Conservation (phyloP, 1,284 basidiomycete species). For the Agaricales sp. region DNA sequence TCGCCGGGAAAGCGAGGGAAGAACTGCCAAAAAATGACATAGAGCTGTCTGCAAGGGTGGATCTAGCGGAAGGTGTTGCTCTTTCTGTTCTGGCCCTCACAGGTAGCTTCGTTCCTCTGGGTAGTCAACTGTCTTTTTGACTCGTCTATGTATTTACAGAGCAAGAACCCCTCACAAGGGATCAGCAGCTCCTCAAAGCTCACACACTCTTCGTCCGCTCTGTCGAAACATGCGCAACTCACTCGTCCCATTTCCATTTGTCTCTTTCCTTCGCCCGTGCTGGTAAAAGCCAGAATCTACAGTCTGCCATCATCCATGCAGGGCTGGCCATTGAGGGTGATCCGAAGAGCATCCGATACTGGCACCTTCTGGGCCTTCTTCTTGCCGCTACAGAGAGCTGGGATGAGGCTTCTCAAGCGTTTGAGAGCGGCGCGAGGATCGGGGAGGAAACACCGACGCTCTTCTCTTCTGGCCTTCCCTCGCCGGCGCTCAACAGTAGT, state of each 20-base stretch:
- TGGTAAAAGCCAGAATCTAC: slow-evolving; percentile 54
- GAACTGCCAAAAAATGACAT: slow-evolving; percentile 36
- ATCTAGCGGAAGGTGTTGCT: slow-evolving; percentile 62
- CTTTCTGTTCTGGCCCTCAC: slow-evolving; percentile 46
- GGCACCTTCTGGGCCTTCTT: slow-evolving; percentile 87
- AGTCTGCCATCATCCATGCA: slow-evolving; percentile 59
- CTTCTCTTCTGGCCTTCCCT: not conserved
- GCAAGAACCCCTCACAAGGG: slow-evolving; percentile 51
- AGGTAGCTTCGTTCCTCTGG: slow-evolving; percentile 27
- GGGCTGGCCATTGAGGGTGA: slow-evolving; percentile 72
- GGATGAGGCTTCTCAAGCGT: slow-evolving; percentile 66
- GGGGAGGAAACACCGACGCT: slow-evolving; percentile 27
- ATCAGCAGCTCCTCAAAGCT: slow-evolving; percentile 48
- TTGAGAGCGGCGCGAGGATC: slow-evolving; percentile 59
- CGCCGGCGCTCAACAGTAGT: not conserved
- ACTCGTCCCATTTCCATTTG: slow-evolving; percentile 68
- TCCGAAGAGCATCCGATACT: slow-evolving; percentile 66
- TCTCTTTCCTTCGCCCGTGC: slow-evolving; percentile 67
- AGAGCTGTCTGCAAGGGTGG: slow-evolving; percentile 41
- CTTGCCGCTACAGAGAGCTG: slow-evolving; percentile 77
- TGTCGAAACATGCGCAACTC: slow-evolving; percentile 40
- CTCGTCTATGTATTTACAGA: slow-evolving; percentile 35
- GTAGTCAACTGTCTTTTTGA: not conserved
- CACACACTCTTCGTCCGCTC: slow-evolving; percentile 49
- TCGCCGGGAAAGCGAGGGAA: slow-evolving; percentile 45